Conservation (phyloP, 2,329 filamentous ascomycete species). For the Penicillium hesseltinei region DNA sequence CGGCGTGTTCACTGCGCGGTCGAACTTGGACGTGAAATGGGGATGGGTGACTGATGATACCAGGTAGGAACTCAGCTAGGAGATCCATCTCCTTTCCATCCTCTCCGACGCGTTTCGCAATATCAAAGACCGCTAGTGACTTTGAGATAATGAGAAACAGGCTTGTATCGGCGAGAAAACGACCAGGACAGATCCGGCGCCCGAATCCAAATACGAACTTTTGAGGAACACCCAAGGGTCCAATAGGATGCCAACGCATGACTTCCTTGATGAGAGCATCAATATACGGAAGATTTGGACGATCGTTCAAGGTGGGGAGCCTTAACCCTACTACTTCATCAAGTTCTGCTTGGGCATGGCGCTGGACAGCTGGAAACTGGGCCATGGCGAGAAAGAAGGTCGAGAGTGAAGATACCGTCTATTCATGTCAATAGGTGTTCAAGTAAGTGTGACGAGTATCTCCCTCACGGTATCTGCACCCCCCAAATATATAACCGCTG, state of each 20-base stretch:
- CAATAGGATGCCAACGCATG: no score
- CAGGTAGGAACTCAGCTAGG: slow-evolving; percentile 31
- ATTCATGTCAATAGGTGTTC: no score
- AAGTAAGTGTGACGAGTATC: no score
- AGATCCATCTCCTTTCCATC: slow-evolving; percentile 37
- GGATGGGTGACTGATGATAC: slow-evolving; percentile 36
- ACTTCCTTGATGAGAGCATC: no score
- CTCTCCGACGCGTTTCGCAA: slow-evolving; percentile 43
- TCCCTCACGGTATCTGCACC: background rate
- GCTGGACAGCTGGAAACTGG: no score
- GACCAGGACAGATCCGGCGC: slow-evolving; percentile 43
- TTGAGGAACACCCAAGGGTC: background rate
- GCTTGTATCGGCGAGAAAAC: slow-evolving; percentile 40
- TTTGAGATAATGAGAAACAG: slow-evolving; percentile 47
- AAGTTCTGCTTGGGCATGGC: no score
- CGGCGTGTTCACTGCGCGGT: slow-evolving; percentile 35
- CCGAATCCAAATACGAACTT: slow-evolving; percentile 38
- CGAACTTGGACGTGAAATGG: slow-evolving; percentile 37
- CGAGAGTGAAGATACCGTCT: no score
- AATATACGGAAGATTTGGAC: no score
- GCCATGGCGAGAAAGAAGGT: no score
- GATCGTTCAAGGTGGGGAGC: no score
- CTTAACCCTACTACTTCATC: background rate
- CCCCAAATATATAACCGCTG: background rate
- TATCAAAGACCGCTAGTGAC: slow-evolving; percentile 48